phyloP scores from a whole-genome alignment of 768 basidiomycete genomes.

The Hypholoma fasciculare region DNA sequence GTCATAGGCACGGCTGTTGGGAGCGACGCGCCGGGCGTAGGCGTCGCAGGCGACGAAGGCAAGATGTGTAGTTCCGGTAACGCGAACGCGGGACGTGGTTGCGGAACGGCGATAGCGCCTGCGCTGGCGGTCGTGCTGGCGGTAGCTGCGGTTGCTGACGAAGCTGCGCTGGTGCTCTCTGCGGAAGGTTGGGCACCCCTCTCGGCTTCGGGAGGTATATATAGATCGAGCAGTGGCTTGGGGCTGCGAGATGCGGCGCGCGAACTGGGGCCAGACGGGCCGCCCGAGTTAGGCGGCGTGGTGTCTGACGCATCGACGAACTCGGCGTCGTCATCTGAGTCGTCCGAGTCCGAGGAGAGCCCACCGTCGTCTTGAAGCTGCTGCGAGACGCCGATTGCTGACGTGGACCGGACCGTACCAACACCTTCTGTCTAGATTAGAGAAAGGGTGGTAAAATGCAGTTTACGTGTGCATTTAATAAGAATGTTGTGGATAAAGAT shows the following conservation, averaged over 20 bases:
- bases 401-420: slow-evolving; percentile 74
- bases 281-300: slow-evolving; percentile 5
- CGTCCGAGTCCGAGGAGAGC: slow-evolving; percentile 47
- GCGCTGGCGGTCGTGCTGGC: slow-evolving; percentile 2
- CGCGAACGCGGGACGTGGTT: slow-evolving; percentile 7
- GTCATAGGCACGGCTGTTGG: slow-evolving; percentile 18
- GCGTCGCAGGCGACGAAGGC: slow-evolving; percentile 23
- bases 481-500: not conserved
- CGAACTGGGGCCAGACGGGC: not conserved
- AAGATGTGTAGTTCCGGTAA: slow-evolving; percentile 19
- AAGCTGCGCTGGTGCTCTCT: too few relatives aligned
- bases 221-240: slow-evolving; percentile 20
- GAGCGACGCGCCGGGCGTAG: slow-evolving; percentile 14
- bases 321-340: slow-evolving; percentile 29
- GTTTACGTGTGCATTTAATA: too few relatives aligned
- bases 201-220: slow-evolving; percentile 15
- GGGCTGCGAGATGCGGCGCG: slow-evolving; percentile 15
- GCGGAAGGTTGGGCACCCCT: too few relatives aligned
- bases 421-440: slow-evolving; percentile 74
- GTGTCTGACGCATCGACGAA: slow-evolving; percentile 26
- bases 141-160: slow-evolving; percentile 7
- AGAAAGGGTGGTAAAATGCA: too few relatives aligned
- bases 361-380: slow-evolving; percentile 76
- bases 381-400: slow-evolving; percentile 26
- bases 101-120: not conserved